Base-by-base conservation (phyloP, 495 filamentous ascomycete genomes). In the Penicillium mononematosum region DNA sequence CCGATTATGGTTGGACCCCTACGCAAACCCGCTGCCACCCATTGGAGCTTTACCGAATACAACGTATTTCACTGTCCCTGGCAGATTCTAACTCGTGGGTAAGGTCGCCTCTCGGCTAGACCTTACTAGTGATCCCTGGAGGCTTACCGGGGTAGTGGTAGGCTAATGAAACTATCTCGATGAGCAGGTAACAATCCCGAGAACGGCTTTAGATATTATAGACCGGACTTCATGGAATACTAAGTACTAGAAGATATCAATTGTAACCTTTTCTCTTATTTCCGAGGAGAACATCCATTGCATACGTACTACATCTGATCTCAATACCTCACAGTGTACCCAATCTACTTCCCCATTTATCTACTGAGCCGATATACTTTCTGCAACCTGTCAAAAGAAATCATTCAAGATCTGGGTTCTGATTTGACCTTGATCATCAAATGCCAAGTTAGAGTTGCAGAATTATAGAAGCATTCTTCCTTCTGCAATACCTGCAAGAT, bases 11-110 rank as follows among this genome's bases (percentile, higher is more conserved):
- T 68, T 71, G 58, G 67, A 65, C 65, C 70, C 59, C 63, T 63
- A 65, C 62, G 58, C 63, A 61, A 58, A 68, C 10, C 11, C 31
- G 11, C 31, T 12, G 11, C 61, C n/a, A 16, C 10, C 19, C 65
- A 62, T 61, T 64, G 57, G 56, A 52, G 63, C 61, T 50, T 60
- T 63, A 49, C 55, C 55, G 59, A 60, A 61, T 63, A 68, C 65
- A 39, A 8, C 60, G 60, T 63, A 58, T 64, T 62, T 60, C 53
- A 32, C 53, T 55, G 57, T 64, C 69, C 71, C 73, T 73, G 70
- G 56, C 69, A 72, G 65, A 58, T 59, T 59, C 65, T 61, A 63
- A 65, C 70, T 75, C 70, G 69, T 75, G 74, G 72, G 50, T 56
- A 36, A 24, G 19, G 55, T 59, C 47, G 41, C 29, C 42, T 60